Evolutionary conservation across 164 flowering plant genomes (phyloP).

Genomic region (Magnolia kwangsiensis): DNA sequence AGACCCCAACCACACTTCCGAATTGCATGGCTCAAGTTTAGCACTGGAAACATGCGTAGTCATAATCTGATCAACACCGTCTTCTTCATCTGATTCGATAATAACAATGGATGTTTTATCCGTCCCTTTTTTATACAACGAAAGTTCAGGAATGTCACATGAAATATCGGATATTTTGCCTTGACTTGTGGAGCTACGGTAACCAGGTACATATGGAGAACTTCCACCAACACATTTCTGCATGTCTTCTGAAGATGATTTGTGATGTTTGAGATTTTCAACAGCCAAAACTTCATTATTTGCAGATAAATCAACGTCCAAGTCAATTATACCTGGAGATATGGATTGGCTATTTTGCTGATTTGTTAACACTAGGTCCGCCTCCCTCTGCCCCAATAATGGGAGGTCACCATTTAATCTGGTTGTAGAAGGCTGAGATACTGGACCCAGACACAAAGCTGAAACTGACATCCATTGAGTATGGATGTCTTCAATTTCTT

Average conservation of each 20-base stretch:
- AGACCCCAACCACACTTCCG: neutral
- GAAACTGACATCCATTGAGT: constrained; percentile 20
- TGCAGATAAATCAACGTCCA: constrained; percentile 21
- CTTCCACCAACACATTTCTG: neutral
- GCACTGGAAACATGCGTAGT: neutral
- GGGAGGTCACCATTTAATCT: neutral
- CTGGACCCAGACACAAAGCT: neutral
- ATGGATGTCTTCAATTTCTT: constrained; percentile 32
- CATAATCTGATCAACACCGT: constrained; percentile 9
- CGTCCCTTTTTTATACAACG: neutral
- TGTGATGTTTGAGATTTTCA: neutral
- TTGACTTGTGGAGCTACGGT: neutral
- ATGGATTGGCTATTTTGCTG: neutral
- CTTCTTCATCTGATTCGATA: constrained; percentile 50
- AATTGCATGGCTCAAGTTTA: neutral
- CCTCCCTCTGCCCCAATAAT: neutral
- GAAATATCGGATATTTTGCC: neutral
- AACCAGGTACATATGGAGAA: constrained; percentile 3
- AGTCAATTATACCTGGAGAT: constrained; percentile 17
- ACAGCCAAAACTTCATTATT: neutral
- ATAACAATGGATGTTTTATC: constrained; percentile 14
- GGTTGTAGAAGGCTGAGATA: constrained; percentile 2
- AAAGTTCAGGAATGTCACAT: neutral
- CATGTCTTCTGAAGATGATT: neutral
- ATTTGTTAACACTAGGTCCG: neutral